phyloP scores from a whole-genome alignment of 2,329 filamentous ascomycete species.

The Colletotrichum costaricense region DNA sequence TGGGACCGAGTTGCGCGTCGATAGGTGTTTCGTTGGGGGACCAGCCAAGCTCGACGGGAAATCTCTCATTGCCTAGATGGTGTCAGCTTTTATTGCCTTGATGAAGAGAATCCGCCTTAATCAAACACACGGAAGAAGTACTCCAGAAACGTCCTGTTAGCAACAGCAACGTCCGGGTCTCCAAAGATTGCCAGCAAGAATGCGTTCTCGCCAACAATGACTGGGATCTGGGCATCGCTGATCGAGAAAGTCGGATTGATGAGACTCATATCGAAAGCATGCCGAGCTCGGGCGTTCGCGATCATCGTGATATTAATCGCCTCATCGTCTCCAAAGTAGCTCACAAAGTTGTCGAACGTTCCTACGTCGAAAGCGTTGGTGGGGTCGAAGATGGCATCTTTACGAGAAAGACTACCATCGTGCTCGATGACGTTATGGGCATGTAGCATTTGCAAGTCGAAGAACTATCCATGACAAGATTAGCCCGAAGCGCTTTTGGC shows the following conservation, averaged over 20 bases:
- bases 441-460: conserved; percentile 50
- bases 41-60: neutral
- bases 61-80: neutral
- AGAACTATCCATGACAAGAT: neutral
- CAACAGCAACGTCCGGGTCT: conserved; percentile 50
- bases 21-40: neutral
- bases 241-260: neutral
- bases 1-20: neutral
- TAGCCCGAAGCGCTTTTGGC: no score
- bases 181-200: conserved; percentile 62
- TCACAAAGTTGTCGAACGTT: conserved; percentile 6
- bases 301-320: conserved; percentile 42
- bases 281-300: neutral
- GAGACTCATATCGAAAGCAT: conserved; percentile 44
- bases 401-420: conserved; percentile 42
- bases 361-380: conserved; percentile 52
- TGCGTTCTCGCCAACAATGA: conserved; percentile 61
- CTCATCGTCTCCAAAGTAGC: conserved; percentile 1
- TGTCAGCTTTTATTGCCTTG: neutral
- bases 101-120: fast-evolving
- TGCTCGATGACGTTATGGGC: conserved; percentile 31
- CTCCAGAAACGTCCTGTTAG: conserved; percentile 51
- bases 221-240: neutral
- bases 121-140: conserved; percentile 55
- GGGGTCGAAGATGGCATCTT: conserved; percentile 63